These are phyloP conservation scores for Spinacia oleracea DNA, from an alignment of 179 eudicot genomes.

Conservation along the genomic window DNA sequence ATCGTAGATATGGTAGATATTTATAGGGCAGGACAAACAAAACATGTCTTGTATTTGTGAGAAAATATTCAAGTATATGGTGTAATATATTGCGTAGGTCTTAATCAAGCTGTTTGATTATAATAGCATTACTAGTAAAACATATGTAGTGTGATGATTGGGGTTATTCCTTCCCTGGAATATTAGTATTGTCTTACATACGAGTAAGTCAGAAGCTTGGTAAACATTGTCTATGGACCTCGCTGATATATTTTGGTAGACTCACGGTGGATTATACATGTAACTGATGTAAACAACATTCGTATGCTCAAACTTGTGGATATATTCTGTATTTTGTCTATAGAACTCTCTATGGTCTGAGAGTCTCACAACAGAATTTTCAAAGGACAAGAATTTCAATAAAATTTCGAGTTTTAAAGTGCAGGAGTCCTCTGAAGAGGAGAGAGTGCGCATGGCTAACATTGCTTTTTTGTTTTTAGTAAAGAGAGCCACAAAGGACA, in stretches of 20 bases:
- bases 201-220: neutral
- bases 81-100: conserved; percentile 19
- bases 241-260: neutral
- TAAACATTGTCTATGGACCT: neutral
- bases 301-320: neutral
- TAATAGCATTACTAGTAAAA: conserved; percentile 11
- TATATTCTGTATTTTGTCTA: neutral
- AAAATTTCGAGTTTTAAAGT: too few relatives aligned
- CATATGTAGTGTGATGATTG: conserved; percentile 4
- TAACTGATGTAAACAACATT: neutral
- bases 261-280: neutral
- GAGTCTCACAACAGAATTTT: too few relatives aligned
- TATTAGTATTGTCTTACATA: neutral
- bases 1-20: conserved; percentile 42
- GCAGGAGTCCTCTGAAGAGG: too few relatives aligned
- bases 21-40: conserved; percentile 3
- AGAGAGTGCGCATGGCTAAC: too few relatives aligned
- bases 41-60: conserved; percentile 7
- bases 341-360: too few relatives aligned
- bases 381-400: too few relatives aligned
- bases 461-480: too few relatives aligned
- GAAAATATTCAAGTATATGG: conserved; percentile 8
- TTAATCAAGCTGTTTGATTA: conserved; percentile 21
- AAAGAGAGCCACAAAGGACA: too few relatives aligned
- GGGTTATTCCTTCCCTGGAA: neutral